Evolutionary conservation across 495 filamentous ascomycete genomes (phyloP).

Genomic region (Beverwykella pulmonaria): DNA sequence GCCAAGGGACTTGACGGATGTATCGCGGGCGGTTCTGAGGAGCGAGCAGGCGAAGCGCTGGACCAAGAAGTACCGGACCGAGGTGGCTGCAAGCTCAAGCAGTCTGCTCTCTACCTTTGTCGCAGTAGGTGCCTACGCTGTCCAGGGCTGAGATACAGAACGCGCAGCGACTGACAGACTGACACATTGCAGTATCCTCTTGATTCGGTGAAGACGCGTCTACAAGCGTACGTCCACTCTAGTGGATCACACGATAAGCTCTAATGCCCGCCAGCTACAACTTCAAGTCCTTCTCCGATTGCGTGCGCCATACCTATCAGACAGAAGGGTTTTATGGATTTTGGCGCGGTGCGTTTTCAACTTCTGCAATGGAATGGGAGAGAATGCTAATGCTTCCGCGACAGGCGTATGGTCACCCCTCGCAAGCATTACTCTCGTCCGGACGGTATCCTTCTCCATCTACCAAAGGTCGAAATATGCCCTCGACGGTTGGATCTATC

Average conservation of each 20-base stretch:
- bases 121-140: conserved; percentile 53
- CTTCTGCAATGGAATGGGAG: neutral
- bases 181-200: conserved; percentile 64
- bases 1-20: conserved; percentile 17
- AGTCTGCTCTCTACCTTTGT: conserved; percentile 73
- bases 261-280: conserved; percentile 58
- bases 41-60: conserved; percentile 58
- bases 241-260: neutral
- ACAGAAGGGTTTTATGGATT: conserved; percentile 74
- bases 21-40: conserved; percentile 30
- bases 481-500: conserved; percentile 66
- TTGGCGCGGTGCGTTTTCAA: conserved; percentile 65
- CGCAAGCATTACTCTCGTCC: conserved; percentile 82
- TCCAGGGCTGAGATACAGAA: too few species aligned
- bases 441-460: conserved; percentile 90
- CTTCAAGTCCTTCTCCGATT: conserved; percentile 68
- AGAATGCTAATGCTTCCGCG: conserved; percentile 12
- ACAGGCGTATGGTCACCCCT: conserved; percentile 78
- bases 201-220: conserved; percentile 82
- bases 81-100: conserved; percentile 72
- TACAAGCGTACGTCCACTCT: conserved; percentile 62
- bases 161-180: conserved; percentile 34
- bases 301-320: conserved; percentile 70
- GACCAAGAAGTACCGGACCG: conserved; percentile 75
- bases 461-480: conserved; percentile 83